Evolutionary conservation across 805 yeast species (phyloP), one percentile per base, ranked within the genome.

Genomic region (Lipomyces orientalis): DNA sequence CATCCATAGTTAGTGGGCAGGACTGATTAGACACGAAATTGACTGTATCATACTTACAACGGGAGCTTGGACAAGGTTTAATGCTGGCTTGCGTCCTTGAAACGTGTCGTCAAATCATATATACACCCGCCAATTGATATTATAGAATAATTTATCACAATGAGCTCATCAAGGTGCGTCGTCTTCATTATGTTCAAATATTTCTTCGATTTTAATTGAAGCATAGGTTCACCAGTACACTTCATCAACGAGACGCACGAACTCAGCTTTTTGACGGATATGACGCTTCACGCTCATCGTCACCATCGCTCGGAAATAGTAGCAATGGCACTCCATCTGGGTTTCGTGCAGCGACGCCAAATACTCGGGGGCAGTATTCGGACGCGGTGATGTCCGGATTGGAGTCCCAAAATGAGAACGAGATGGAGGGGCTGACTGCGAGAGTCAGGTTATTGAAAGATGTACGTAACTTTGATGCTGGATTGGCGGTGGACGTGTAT

Each of bases 341-440:
- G 33, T 75, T 67, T 62, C 62, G 75, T 35, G 54, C 69, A 4
- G 76, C 75, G 6, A 67, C 75, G 31, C 77, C 78, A 19, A 73
- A 75, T 60, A 55, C 71, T 43, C 65, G 66, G 25, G 75, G 75
- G 49, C 72, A 75, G 65, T 84, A 81, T 74, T 80, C 84, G 14
- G 89, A 87, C 56, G 78, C 86, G 34, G 81, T 83, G 64, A 73
- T 88, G 72, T 84, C 89, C 25, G 87, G 85, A 67, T 75, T 89
- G 60, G 93, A 89, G 75, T 82, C 89, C 2, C 93, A 89, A 74
- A 84, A 84, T 68, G 90, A 87, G 46, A 89, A 86, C 65, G 86
- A 87, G 62, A 76, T 86, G 71, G 81, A 82, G 29, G 78, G 82
- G 1, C 84, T 89, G 84, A 80, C 84, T 43, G 82, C 84, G 52